phyloP scores from a whole-genome alignment of 2,329 filamentous ascomycete species.

The Coniochaeta hoffmannii region DNA sequence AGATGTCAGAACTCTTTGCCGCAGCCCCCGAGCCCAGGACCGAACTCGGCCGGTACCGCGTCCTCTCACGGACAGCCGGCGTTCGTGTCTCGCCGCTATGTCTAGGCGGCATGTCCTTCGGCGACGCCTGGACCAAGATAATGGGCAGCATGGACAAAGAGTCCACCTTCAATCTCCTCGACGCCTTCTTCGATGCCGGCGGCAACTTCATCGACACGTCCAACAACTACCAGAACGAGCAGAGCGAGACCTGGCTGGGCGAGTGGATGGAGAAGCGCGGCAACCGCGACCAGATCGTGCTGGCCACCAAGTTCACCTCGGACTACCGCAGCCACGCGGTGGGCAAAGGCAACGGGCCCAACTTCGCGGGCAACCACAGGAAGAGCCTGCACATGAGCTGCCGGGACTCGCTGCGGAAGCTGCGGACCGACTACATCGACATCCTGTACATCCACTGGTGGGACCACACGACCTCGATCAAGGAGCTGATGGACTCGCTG shows the following conservation, averaged over 20 bases:
- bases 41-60: constrained; percentile 43
- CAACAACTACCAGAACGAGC: constrained; percentile 49
- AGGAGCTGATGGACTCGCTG: constrained; percentile 34
- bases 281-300: constrained; percentile 45
- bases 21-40: constrained; percentile 20
- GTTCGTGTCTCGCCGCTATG: constrained; percentile 45
- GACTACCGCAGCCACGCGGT: constrained; percentile 31
- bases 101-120: constrained; percentile 42
- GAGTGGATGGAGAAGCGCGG: constrained; percentile 45
- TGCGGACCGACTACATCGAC: constrained; percentile 37
- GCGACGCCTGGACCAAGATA: constrained; percentile 13
- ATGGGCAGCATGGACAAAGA: constrained; percentile 18
- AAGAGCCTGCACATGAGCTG: constrained; percentile 33
- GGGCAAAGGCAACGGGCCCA: constrained; percentile 29
- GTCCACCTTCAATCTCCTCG: constrained; percentile 16
- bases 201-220: constrained; percentile 65
- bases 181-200: constrained; percentile 28
- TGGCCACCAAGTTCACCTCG: constrained; percentile 49
- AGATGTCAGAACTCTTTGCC: neutral
- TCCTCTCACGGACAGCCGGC: constrained; percentile 41
- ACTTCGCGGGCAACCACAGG: constrained; percentile 35
- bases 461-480: constrained; percentile 32
- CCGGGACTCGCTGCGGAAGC: constrained; percentile 34
- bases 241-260: constrained; percentile 50
- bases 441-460: constrained; percentile 37